Base-by-base conservation (phyloP, 306 rosid genomes). In the Trifolium dubium region DNA sequence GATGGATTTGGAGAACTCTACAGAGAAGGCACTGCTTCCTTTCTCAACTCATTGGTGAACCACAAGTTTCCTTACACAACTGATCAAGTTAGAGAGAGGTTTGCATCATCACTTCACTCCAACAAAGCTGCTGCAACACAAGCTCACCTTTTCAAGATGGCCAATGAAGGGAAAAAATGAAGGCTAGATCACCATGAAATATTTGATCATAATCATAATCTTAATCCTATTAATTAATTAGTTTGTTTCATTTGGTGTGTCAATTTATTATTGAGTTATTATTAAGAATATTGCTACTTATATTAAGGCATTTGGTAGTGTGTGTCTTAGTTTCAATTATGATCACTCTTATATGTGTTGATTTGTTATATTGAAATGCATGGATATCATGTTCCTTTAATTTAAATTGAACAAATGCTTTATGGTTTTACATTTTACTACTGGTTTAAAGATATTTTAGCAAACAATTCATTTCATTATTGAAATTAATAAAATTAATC, bases 21-120 rank as follows among this genome's bases (percentile, higher is more conserved):
- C 61, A 79, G 98, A 63, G 90, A 91, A 85, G 98, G 97, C 11
- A 85, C 97, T 3, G 96, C 98, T 47, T 81, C 97, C 0, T 86
- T 85, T 64, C 90, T 94, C 54, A 94, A 94, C 84, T 88, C 98
- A 8, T 69, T 94, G 81, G 91, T 88, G n/a, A 89, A 85, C 82
- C 50, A 75, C 86, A 85, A 49, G 58, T 94, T 94, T 87, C 88
- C 92, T 18, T 89, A 78, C 88, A 84, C 89, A 1, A 87, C 94
- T 75, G 76, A 65, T 51, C 94, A 94, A 85, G 97, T 94, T 32
- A 85, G 86, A 76, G 87, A 87, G 23, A 76, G 80, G 32, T 94
- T 94, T 77, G 80, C 80, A 13, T 69, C 88, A 1, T 86, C 94
- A 10, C 82, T 88, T 30, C 50, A 72, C 55, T 91, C 98, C 12